These are phyloP conservation scores for Cladosporium austrohemisphaericum DNA, from an alignment of 2,329 filamentous ascomycete genomes.

Conservation along the genomic window DNA sequence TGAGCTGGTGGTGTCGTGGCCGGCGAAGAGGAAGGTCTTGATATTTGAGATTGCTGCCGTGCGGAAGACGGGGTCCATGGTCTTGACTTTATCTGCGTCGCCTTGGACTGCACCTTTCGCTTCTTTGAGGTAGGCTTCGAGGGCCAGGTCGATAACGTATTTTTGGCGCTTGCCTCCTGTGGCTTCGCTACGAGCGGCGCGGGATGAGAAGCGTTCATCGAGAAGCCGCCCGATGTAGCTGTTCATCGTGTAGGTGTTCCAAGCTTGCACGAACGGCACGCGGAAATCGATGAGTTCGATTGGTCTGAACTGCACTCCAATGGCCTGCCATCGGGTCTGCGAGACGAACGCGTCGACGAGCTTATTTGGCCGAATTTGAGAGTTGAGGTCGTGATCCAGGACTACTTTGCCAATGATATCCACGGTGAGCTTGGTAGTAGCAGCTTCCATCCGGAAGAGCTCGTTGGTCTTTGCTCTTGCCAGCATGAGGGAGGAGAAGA, in stretches of 20 bases:
- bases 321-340: constrained; percentile 34
- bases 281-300: constrained; percentile 37
- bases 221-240: constrained; percentile 34
- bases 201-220: constrained; percentile 36
- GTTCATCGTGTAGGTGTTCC: constrained; percentile 37
- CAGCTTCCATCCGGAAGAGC: constrained; percentile 40
- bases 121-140: constrained; percentile 38
- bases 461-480: constrained; percentile 34
- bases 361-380: constrained; percentile 33
- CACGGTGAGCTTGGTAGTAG: constrained; percentile 39
- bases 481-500: constrained; percentile 35
- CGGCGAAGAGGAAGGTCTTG: constrained; percentile 43
- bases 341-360: constrained; percentile 37
- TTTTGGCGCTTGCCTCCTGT: constrained; percentile 19
- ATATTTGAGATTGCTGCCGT: constrained; percentile 35
- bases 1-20: constrained; percentile 41
- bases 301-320: constrained; percentile 34
- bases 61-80: constrained; percentile 37
- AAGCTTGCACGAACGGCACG: constrained; percentile 32
- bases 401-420: constrained; percentile 43
- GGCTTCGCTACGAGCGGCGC: constrained; percentile 29
- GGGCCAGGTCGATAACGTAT: constrained; percentile 35
- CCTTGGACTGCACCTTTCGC: constrained; percentile 15
- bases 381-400: constrained; percentile 37
- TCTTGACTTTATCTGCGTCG: constrained; percentile 24